Evolutionary conservation across 805 yeast genomes (phyloP), one percentile per base, ranked within the genome.

Genomic region (Sugiyamaella boreocaroliniensis): DNA sequence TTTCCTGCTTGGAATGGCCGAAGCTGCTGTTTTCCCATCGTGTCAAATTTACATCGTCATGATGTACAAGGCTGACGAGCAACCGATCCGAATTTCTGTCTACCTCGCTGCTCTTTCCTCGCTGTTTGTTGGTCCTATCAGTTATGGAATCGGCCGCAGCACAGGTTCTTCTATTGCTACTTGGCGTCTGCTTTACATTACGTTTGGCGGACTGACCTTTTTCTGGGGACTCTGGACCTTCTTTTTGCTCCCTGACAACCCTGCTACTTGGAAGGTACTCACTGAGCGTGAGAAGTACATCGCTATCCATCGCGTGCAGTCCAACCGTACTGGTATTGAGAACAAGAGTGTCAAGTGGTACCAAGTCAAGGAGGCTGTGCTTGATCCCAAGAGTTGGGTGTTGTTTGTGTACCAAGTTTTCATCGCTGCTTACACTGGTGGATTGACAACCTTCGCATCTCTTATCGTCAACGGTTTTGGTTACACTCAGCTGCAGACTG

Each of bases 1-100:
- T 61, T 72, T 73, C 5, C 59, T 79, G 43, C 63, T 79, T 22
- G 85, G 86, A 11, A 64, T 73, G 55, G 66, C 78, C 2, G 85
- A 81, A 61, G 69, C 78, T 73, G 18, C 75, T 79, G 49, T 47
- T 19, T 34, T 40, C 18, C 86, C 87, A 2, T 75, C 82, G 4
- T 78, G 78, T 65, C 76, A 79, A 26, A 69, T 79, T 37, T 63
- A 81, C 47, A 81, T 83, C 4, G 65, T 78, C 26, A 82, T 78
- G 66, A 82, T 81, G 77, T 82, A 80, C 73, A 75, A 71, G 54
- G 58, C 66, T n/a, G 56, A 56, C 14, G 70, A 69, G 55, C 79
- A 80, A 48, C 83, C 83, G 16, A 47, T 43, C 47, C 64, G 79
- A 45, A 64, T 70, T 1, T 52, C 43, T 14, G 26, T 46, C 11